phyloP scores from a whole-genome alignment of 768 basidiomycete genomes.

The Collybia sp. region DNA sequence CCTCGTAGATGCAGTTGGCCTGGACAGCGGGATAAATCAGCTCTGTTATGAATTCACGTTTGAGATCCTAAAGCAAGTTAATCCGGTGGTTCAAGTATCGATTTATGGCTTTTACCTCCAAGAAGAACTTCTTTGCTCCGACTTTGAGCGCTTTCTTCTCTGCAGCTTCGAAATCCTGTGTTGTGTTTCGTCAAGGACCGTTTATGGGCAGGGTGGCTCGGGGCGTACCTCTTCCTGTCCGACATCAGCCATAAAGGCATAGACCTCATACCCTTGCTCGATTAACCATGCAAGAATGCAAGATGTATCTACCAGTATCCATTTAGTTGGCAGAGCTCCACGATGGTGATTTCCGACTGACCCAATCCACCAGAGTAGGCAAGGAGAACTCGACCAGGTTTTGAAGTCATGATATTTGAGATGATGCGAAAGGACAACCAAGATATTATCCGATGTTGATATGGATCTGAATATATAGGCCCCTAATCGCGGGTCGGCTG shows the following conservation, averaged over 20 bases:
- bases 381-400: constrained; percentile 82
- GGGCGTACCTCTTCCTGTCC: constrained; percentile 78
- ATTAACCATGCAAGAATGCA: constrained; percentile 99
- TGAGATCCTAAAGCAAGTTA: constrained; percentile 64
- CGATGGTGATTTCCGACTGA: constrained; percentile 33
- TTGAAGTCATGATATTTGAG: constrained; percentile 39
- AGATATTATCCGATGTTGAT: background rate
- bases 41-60: constrained; percentile 91
- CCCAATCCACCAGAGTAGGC: constrained; percentile 99
- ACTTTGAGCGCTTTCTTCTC: constrained; percentile 83
- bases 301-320: constrained; percentile 71
- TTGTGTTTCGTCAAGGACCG: constrained; percentile 5
- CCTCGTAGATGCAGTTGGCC: constrained; percentile 99
- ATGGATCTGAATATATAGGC: background rate
- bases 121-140: constrained; percentile 95
- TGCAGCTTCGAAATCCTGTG: constrained; percentile 90
- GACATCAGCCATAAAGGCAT: constrained; percentile 96
- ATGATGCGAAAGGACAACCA: background rate
- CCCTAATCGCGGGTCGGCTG: no score
- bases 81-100: background rate
- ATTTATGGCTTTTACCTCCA: constrained; percentile 49
- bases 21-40: constrained; percentile 98
- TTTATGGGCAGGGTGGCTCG: background rate
- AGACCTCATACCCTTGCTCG: constrained; percentile 96
- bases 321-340: constrained; percentile 8